Base-by-base conservation (phyloP, 805 yeast species). In the Schwanniomyces sp. region DNA sequence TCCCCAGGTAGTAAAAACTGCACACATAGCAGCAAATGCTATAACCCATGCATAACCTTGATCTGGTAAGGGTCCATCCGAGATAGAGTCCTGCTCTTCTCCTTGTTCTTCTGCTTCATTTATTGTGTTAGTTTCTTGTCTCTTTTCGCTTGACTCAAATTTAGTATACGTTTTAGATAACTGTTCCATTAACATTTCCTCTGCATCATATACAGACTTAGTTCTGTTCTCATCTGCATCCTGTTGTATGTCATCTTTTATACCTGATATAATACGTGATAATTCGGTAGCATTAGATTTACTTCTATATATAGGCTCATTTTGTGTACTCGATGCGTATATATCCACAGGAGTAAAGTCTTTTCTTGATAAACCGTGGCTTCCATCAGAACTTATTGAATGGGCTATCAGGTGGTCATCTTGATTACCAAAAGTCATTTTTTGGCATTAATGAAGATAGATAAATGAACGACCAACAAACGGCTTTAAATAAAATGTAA, bases 1-100 rank as follows among this genome's bases (percentile, higher is more conserved):
- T 14, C 88, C 88, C 75, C 79, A 82, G 0, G 84, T 76, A 48
- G 78, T 53, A 60, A 54, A 75, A 56, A 72, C 71, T 59, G 59
- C 71, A 14, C 76, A 64, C 65, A 78, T 74, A 0, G 72, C 70
- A 16, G 78, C 80, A 3, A 79, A 62, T 0, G 82, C 81, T 5
- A 74, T 70, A 61, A 84, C 68, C 69, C 86, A 85, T 11, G 76
- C 76, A 41, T 56, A 57, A 2, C 86, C 82, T 37, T 21, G 28
- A 46, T 50, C 52, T 40, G 42, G 49, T 12, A 43, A 41, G 18
- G 26, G 40, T 14, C 21, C 21, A 32, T 5, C 21, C 7, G 14
- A 8, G 5, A 32, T 8, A 3, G 10, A 14, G 7, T 32, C 36
- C 5, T 32, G 8, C 18, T 48, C 50, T 11, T 16, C 3, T 28